Evolutionary conservation across 306 rosid genomes (phyloP).

Genomic region (Coriaria nepalensis): DNA sequence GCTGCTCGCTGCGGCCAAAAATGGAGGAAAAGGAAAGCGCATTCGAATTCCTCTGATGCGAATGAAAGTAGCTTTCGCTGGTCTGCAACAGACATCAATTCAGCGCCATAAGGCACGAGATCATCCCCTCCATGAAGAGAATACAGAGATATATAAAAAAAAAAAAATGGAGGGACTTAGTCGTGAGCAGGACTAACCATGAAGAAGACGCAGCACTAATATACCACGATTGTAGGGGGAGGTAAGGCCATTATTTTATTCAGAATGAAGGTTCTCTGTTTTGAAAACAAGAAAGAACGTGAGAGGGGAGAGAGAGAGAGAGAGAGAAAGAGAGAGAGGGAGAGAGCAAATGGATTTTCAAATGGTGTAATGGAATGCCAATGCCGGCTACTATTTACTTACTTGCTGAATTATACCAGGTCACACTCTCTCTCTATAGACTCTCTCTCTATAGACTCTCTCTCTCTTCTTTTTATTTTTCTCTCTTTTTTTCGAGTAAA

Average conservation of each 20-base stretch:
- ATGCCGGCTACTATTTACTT: neutral
- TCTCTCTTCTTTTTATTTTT: no score
- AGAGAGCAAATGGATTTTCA: neutral
- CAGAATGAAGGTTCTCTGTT: no score
- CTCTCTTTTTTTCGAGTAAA: no score
- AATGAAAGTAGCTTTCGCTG: neutral
- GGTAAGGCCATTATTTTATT: no score
- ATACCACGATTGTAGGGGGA: conserved; percentile 32
- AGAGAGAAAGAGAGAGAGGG: no score
- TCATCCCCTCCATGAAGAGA: neutral
- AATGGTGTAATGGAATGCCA: neutral
- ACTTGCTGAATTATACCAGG: neutral
- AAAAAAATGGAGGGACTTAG: conserved; percentile 12
- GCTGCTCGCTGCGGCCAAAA: no score
- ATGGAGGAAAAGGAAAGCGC: no score
- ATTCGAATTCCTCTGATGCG: no score
- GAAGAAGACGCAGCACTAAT: conserved; percentile 24
- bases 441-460: no score
- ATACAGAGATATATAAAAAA: conserved; percentile 10
- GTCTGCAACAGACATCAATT: neutral
- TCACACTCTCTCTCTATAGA: no score
- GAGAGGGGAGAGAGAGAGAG: no score
- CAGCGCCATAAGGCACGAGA: neutral
- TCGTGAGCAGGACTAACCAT: conserved; percentile 41
- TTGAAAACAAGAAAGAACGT: no score